Base-by-base conservation (phyloP, 2,329 filamentous ascomycete genomes). In the Diaporthe eres region DNA sequence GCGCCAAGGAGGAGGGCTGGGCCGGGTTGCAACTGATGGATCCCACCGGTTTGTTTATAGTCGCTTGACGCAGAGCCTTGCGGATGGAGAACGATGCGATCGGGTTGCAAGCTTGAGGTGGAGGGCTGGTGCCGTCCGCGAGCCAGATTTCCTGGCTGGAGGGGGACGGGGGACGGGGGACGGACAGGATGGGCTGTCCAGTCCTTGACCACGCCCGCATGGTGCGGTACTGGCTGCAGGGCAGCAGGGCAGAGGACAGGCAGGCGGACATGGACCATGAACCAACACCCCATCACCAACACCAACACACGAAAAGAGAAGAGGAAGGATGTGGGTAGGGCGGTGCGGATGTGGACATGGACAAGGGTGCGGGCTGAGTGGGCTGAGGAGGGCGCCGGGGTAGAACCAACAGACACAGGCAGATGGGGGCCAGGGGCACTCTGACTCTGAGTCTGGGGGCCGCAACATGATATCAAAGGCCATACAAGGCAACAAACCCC, bases 21-120 rank as follows among this genome's bases (percentile, higher is more conserved):
- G 71, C 47, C 71, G 58, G 58, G 58, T 17, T 73, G 55, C 60
- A 65, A 55, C 42, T 49, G 2, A 55, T 73, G 47, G 58, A 73
- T 65, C 58, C 71, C 58, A 73, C 58, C 55, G 68, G 68, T 44
- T 71, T 71, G 68, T 71, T 47, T 71, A 71, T 71, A 37, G 57
- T 61, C 22, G 37, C 44, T 65, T 65, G 65, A 53, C 47, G 47
- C 47, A 55, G 61, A 65, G 61, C 61, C 61, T 31, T 49, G 42
- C 44, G 61, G 42, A 65, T 51, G 47, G 44, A 34, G 25, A 39
- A n/a, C 31, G 60, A 47, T 65, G 60, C 60, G 58, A 73, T 53
- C 34, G 47, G 42, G 31, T 63, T 55, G 47, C 47, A 53, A 68
- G 65, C 71, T 22, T 72, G 34, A 31, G 17, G 58, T 73, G 57